These are phyloP conservation scores for Eucalyptus coolabah DNA, from an alignment of 345 rosid species.

Conservation along the genomic window DNA sequence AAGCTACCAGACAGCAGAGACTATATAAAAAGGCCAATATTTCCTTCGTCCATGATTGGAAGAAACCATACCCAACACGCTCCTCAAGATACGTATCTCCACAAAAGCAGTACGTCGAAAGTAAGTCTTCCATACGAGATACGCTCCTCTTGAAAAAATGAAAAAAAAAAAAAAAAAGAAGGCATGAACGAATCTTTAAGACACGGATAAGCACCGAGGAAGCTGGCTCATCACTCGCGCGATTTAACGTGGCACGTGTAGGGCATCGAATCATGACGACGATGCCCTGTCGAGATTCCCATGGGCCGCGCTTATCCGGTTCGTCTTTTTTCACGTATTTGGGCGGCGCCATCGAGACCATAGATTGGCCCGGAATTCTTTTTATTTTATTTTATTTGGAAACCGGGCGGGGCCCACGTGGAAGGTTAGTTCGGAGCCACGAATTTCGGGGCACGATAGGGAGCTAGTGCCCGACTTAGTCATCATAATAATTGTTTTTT, in stretches of 20 bases:
- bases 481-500: neutral
- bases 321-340: neutral
- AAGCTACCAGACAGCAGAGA: neutral
- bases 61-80: neutral
- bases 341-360: neutral
- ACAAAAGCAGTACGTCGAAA: neutral
- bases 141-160: neutral
- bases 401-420: neutral
- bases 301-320: neutral
- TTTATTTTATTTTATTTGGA: accelerated
- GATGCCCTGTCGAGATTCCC: neutral
- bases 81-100: neutral
- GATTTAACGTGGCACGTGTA: neutral
- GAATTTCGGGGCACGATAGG: neutral
- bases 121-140: neutral
- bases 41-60: neutral
- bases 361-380: neutral
- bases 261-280: neutral
- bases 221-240: neutral
- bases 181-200: neutral
- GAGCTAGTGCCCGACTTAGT: neutral
- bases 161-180: accelerated
- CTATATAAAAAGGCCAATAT: neutral
- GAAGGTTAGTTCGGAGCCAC: neutral
- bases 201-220: neutral